Percentiles rank a stretch among this genome's conserved stretches.
phyloP scores from a whole-genome alignment of 2,329 filamentous ascomycete species.

The Ilyonectria robusta region DNA sequence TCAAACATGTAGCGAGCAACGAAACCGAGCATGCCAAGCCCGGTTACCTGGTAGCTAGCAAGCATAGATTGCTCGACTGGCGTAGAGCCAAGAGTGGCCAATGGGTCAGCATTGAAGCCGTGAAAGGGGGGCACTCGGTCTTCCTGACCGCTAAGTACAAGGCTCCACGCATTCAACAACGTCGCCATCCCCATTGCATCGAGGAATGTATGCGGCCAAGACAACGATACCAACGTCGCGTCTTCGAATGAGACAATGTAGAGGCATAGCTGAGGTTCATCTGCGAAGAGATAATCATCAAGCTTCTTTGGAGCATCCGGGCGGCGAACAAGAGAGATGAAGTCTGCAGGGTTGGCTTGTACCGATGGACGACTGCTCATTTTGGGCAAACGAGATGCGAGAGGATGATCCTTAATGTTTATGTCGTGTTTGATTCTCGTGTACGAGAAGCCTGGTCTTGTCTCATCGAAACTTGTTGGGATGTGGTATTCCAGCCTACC shows the following conservation, averaged over 20 bases:
- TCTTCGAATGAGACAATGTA: constrained; percentile 64
- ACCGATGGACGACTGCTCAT: constrained; percentile 1
- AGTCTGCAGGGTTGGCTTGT: background rate
- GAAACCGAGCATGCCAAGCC: background rate
- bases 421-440: background rate
- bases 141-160: constrained; percentile 59
- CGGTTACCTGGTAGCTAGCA: background rate
- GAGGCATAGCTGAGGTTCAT: constrained; percentile 61
- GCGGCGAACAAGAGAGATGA: constrained; percentile 5
- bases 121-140: constrained; percentile 52
- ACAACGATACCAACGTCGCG: constrained; percentile 62
- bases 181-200: constrained; percentile 60
- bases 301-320: constrained; percentile 43
- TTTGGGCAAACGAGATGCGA: background rate
- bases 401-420: constrained; percentile 3
- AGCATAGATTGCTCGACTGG: background rate
- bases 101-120: background rate
- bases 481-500: constrained; percentile 15
- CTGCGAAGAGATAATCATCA: constrained; percentile 56
- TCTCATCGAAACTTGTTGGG: background rate
- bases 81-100: background rate
- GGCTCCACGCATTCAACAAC: constrained; percentile 61
- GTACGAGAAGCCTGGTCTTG: background rate
- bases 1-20: background rate
- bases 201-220: constrained; percentile 62